A percentile compares a stretch with the other conserved stretches of the same genome.
Evolutionary conservation across 192 early-diverging fungal species (phyloP).

Genomic region (Phycomyces blakesleeanus): DNA sequence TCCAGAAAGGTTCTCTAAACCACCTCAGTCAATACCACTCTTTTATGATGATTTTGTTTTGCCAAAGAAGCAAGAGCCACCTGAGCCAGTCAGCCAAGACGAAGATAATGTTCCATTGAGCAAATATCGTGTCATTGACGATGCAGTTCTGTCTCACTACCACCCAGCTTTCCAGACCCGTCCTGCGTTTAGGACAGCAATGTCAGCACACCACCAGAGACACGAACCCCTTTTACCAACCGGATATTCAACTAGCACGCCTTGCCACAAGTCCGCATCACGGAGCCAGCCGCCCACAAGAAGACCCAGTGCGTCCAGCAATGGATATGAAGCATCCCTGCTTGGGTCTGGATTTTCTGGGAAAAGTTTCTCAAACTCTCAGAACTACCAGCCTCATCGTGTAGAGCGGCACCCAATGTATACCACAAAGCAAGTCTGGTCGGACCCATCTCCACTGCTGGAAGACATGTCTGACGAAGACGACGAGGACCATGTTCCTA

Average conservation of each 20-base stretch:
- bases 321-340: neutral
- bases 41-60: neutral
- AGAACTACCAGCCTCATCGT: neutral
- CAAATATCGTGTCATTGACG: neutral
- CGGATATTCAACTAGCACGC: neutral
- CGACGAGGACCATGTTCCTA: constrained; percentile 18
- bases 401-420: neutral
- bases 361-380: neutral
- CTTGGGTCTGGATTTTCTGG: constrained; percentile 2
- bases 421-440: neutral
- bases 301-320: neutral
- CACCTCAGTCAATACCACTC: neutral
- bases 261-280: neutral
- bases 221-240: neutral
- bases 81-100: neutral
- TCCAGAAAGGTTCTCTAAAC: neutral
- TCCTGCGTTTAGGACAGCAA: neutral
- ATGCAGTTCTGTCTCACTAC: neutral
- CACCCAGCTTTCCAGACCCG: neutral
- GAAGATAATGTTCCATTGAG: neutral
- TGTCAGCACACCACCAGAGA: neutral
- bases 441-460: neutral
- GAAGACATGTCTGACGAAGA: constrained; percentile 16
- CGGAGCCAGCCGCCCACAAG: neutral
- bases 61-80: neutral